Conservation (phyloP, 176 grass and related monocot species). For the Olyra latifolia region DNA sequence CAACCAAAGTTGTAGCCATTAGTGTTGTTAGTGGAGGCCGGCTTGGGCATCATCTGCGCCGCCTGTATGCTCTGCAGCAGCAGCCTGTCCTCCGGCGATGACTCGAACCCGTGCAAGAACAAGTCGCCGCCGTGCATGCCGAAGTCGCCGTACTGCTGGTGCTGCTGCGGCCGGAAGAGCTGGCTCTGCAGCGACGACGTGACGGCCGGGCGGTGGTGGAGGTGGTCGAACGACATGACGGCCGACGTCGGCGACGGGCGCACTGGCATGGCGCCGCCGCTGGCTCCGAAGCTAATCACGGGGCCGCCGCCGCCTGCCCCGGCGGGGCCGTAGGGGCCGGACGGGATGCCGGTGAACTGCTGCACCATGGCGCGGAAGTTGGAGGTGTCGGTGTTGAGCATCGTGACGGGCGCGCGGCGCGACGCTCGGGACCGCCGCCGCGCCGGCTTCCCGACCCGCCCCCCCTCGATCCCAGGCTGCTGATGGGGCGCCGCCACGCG, state of each 20-base stretch:
- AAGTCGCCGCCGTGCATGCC: slow-evolving; percentile 26
- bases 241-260: slow-evolving; percentile 44
- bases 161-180: slow-evolving; percentile 40
- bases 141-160: slow-evolving; percentile 14
- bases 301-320: not conserved
- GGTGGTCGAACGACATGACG: slow-evolving; percentile 62
- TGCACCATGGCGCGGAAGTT: slow-evolving; percentile 99
- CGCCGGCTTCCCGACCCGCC: slow-evolving; percentile 56
- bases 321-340: slow-evolving; percentile 32
- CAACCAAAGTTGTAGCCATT: slow-evolving; percentile 71
- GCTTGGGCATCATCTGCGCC: slow-evolving; percentile 52
- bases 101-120: slow-evolving; percentile 47
- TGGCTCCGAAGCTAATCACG: slow-evolving; percentile 46
- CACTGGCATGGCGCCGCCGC: slow-evolving; percentile 24
- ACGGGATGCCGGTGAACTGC: slow-evolving; percentile 92
- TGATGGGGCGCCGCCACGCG: not conserved
- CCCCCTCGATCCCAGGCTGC: slow-evolving; percentile 33
- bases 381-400: slow-evolving; percentile 93
- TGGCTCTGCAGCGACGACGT: slow-evolving; percentile 49
- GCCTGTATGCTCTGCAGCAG: slow-evolving; percentile 59
- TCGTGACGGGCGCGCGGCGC: slow-evolving; percentile 68
- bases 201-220: not conserved
- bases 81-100: slow-evolving; percentile 54
- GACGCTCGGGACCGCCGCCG: slow-evolving; percentile 63
- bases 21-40: slow-evolving; percentile 59